phyloP scores from a whole-genome alignment of 495 filamentous ascomycete species.

The Diplogelasinospora grovesii region DNA sequence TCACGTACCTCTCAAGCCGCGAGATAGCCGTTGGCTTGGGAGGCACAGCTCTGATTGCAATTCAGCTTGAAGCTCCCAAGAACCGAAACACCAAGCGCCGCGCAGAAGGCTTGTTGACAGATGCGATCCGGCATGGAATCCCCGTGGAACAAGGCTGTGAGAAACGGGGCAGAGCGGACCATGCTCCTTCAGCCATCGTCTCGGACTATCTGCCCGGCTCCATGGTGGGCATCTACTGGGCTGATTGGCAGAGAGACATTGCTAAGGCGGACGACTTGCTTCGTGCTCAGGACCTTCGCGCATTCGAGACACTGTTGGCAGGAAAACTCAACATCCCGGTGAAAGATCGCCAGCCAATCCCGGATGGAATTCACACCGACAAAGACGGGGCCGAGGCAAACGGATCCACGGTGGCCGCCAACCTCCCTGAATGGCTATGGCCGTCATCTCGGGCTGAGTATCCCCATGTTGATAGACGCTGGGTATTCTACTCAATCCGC shows the following conservation, averaged over 20 bases:
- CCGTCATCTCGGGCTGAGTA: conserved; percentile 33
- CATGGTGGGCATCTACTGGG: conserved; percentile 28
- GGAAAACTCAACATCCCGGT: conserved; percentile 31
- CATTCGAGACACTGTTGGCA: conserved; percentile 51
- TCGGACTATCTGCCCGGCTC: conserved; percentile 32
- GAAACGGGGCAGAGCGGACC: conserved; percentile 8
- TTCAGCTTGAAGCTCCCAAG: conserved; percentile 58
- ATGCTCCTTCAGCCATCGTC: conserved; percentile 24
- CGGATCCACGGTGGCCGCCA: neutral
- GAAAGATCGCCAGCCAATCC: conserved; percentile 8
- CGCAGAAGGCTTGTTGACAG: conserved; percentile 60
- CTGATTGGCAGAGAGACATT: conserved; percentile 27
- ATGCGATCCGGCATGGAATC: conserved; percentile 60
- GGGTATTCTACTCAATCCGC: conserved; percentile 47
- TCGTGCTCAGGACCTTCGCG: conserved; percentile 33
- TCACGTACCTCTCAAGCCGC: conserved; percentile 57
- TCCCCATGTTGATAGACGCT: conserved; percentile 42
- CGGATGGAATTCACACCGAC: conserved; percentile 15
- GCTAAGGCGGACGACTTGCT: conserved; percentile 42
- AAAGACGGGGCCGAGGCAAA: conserved; percentile 11
- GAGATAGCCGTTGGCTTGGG: conserved; percentile 55
- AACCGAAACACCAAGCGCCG: conserved; percentile 52
- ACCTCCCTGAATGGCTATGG: conserved; percentile 31
- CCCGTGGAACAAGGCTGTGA: conserved; percentile 14
- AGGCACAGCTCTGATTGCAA: conserved; percentile 49